These are phyloP conservation scores for Suillus alpinus DNA, from an alignment of 768 basidiomycete species.

Conservation along the genomic window DNA sequence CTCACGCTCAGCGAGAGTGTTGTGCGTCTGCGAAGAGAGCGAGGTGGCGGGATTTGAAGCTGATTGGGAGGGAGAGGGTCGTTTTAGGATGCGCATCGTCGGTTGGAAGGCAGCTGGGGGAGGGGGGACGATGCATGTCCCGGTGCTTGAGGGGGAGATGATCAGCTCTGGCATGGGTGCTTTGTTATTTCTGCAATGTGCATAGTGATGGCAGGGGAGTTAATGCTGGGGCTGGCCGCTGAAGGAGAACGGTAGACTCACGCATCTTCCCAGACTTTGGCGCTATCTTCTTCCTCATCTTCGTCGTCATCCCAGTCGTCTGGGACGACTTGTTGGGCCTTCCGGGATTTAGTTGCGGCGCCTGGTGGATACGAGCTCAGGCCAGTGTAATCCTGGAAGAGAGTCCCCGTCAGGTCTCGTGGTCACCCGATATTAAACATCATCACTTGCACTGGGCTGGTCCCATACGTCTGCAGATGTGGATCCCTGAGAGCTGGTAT, in stretches of 20 bases:
- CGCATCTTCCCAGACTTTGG: conserved; percentile 70
- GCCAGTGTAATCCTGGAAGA: conserved; percentile 3
- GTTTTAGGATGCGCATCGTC: conserved; percentile 69
- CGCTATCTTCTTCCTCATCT: conserved; percentile 41
- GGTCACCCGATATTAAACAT: not conserved
- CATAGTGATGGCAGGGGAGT: not conserved
- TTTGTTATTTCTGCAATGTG: conserved; percentile 48
- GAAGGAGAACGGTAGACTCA: conserved; percentile 35
- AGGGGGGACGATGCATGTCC: conserved; percentile 41
- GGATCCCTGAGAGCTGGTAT: conserved; percentile 2
- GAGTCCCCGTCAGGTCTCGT: not conserved
- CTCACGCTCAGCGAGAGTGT: conserved; percentile 59
- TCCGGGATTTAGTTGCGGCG: not conserved
- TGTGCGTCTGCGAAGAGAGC: conserved; percentile 19
- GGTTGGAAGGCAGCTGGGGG: conserved; percentile 60
- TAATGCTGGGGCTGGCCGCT: not conserved
- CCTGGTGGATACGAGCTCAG: not conserved
- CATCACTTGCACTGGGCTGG: conserved; percentile 6
- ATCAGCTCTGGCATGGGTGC: conserved; percentile 68
- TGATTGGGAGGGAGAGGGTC: conserved; percentile 41
- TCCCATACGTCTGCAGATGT: conserved; percentile 10
- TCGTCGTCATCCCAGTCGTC: conserved; percentile 65
- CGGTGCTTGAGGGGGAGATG: conserved; percentile 37
- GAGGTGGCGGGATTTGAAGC: conserved; percentile 15
- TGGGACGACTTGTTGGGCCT: conserved; percentile 20